Evolutionary conservation across 495 filamentous ascomycete genomes (phyloP).

Genomic region (Choiromyces venosus): DNA sequence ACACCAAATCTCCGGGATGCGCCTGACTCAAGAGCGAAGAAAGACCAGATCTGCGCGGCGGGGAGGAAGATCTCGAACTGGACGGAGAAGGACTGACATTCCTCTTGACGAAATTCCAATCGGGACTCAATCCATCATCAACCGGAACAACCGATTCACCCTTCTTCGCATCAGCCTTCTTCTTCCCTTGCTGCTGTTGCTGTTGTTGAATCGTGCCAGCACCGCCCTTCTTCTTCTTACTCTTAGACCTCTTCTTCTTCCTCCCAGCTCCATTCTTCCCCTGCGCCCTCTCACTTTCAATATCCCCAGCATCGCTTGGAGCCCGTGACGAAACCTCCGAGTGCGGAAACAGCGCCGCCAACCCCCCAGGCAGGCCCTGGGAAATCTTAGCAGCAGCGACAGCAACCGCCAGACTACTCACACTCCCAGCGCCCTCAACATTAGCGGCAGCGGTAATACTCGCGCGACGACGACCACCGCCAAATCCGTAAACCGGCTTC

Average conservation of each 20-base stretch:
- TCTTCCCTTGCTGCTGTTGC: slow-evolving; percentile 7
- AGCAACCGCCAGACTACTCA: slow-evolving; percentile 26
- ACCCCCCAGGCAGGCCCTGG: slow-evolving; percentile 17
- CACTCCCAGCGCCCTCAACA: slow-evolving; percentile 22
- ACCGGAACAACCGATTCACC: neutral
- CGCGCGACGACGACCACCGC: slow-evolving; percentile 31
- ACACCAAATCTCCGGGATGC: slow-evolving; percentile 36
- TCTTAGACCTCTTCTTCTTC: slow-evolving; percentile 33
- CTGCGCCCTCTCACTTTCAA: slow-evolving; percentile 11
- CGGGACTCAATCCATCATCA: slow-evolving; percentile 16
- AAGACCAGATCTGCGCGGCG: slow-evolving; percentile 34
- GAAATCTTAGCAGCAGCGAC: slow-evolving; percentile 23
- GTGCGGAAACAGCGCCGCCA: slow-evolving; percentile 36
- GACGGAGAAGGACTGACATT: slow-evolving; percentile 19
- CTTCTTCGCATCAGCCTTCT: slow-evolving; percentile 15
- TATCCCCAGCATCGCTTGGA: slow-evolving; percentile 32
- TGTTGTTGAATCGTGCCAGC: neutral
- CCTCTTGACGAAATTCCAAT: slow-evolving; percentile 35
- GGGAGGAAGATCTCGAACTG: slow-evolving; percentile 44
- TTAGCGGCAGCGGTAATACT: slow-evolving; percentile 34
- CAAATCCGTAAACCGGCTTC: slow-evolving; percentile 34
- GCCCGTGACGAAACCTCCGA: slow-evolving; percentile 31
- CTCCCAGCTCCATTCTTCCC: slow-evolving; percentile 16
- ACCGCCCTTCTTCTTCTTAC: slow-evolving; percentile 10
- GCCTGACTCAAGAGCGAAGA: slow-evolving; percentile 34